Evolutionary conservation across 768 basidiomycete genomes (phyloP).

Genomic region (Mycena galericulata): DNA sequence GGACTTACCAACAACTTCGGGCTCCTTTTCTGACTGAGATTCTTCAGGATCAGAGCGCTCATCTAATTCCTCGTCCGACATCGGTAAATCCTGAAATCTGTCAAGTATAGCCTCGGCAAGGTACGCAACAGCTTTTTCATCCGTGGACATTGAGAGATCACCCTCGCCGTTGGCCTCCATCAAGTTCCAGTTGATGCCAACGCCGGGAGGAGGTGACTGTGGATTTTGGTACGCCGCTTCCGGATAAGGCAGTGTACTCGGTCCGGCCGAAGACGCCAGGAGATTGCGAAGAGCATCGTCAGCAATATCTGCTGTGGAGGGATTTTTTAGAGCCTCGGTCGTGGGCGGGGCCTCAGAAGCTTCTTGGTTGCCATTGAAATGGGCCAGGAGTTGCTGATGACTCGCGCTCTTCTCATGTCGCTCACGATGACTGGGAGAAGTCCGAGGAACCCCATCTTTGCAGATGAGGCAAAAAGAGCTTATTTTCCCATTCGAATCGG

Average conservation of each 20-base stretch:
- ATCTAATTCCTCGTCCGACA: background rate
- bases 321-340: background rate
- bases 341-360: no score
- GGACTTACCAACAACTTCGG: background rate
- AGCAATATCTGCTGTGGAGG: no score
- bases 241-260: background rate
- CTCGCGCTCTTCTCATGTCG: no score
- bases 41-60: background rate
- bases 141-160: background rate
- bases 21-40: background rate
- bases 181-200: background rate
- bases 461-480: no score
- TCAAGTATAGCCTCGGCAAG: background rate
- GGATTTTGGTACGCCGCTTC: no score
- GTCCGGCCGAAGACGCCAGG: background rate
- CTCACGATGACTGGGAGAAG: no score
- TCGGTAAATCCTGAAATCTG: background rate
- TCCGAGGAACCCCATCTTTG: no score
- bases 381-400: no score
- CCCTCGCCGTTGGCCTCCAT: background rate
- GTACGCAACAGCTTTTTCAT: background rate
- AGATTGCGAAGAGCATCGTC: conserved; percentile 1
- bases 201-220: background rate
- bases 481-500: no score
- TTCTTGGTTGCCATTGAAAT: no score